Evolutionary conservation across 2,329 filamentous ascomycete genomes (phyloP), one percentile per base, ranked within the genome.

Genomic region (Microsporum audouinii): DNA sequence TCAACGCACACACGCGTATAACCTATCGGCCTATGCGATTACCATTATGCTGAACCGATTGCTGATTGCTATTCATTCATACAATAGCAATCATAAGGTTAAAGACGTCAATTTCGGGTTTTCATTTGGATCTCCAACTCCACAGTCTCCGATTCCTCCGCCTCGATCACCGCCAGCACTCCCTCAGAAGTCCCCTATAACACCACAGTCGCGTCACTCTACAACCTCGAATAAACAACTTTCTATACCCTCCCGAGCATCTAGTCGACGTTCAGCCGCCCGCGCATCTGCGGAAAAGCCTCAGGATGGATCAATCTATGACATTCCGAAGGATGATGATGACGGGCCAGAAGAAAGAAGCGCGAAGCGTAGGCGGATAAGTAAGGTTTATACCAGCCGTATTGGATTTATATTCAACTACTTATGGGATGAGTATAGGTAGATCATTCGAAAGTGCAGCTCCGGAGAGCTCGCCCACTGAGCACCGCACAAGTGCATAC

Each of bases 31-130:
- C 58, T 62, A 68, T 70, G 61, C 34, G n/a, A 61, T 53, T 62
- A 68, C 66, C 17, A 43, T 23, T 66, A 66, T 68, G 66, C 66
- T 41, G 34, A n/a, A 47, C 14, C 34, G 41, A 36, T 34, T 59
- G 56, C 64, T 63, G 38, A 58, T 43, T 60, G 34, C 34, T 27
- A 58, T 63, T n/a, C 58, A 59, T 36, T 45, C 12, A 6, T 60
- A 17, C 33, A 43, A 59, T 65, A 82, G 79, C 53, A 74, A 76
- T 63, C 77, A 77, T 61, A 75, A 77, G 63, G 71, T 75, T 60
- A 79, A 73, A 67, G 76, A 73, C 60, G 73, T 78, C 2, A 74
- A 78, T 64, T 82, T 82, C 65, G 78, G 77, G 14, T 80, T 82
- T 65, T 75, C 76, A 0, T 76, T 79, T 66, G 76, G 75, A 47